Evolutionary conservation across 306 rosid genomes (phyloP), one percentile per base, ranked within the genome.

Genomic region (Hippophae tibetana): DNA sequence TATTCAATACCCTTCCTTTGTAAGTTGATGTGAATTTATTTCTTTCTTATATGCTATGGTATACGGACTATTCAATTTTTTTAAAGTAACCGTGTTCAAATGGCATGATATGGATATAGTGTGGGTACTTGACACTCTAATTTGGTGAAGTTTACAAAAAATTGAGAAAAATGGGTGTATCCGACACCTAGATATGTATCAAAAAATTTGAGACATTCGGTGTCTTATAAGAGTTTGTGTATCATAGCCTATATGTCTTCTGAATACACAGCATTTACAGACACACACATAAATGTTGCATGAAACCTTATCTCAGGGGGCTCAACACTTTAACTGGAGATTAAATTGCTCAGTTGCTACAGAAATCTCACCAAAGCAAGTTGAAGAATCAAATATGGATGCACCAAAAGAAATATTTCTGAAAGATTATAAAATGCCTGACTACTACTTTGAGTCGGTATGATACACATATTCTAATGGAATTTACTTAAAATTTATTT

Each of bases 391-490:
- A 48, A 63, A 80, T 65, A 92, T 92, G 99, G 94, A 61, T 69
- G 1, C 72, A 25, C 99, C 94, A 13, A 92, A 69, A 47, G 97
- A 92, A 81, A 84, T 92, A 57, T 84, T 88, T 78, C 82, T 92
- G 79, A 88, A 86, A 78, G 94, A 92, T 63, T 92, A 92, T 74
- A 80, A 86, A 73, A 80, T 23, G 86, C 97, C 99, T 13, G 88
- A 92, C 80, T 84, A 88, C 81, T 88, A 86, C 78, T 88, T 92
- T 72, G 96, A 92, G 46, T 71, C 79, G 71, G 97, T 88, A 75
- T 44, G 66, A 12, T 43, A 58, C 13, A 41, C 14, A 42, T 10
- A 9, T 23, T 4, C 48, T 52, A 61, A 59, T 54, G 61, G 62
- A 63, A 51, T 64, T 18, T 7, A 7, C 51, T n/a, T 41, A 56